These are phyloP conservation scores for Ciborinia camelliae DNA, from an alignment of 2,329 filamentous ascomycete species.

Conservation along the genomic window DNA sequence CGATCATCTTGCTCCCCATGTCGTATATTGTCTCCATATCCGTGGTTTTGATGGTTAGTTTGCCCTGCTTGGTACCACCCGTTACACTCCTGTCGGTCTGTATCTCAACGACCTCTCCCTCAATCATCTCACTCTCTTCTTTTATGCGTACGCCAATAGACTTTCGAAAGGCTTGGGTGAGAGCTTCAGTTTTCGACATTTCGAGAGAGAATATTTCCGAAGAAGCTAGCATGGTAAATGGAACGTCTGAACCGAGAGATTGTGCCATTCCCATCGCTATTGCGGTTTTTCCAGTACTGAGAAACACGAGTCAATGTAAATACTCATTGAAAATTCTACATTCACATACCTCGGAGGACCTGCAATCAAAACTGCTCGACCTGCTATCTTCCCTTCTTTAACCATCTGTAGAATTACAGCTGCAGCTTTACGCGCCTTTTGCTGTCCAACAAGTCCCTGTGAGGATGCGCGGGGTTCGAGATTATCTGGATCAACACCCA, in stretches of 20 bases:
- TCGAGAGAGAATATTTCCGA: conserved; percentile 98
- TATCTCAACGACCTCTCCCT: conserved; percentile 98
- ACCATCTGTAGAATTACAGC: conserved; percentile 98
- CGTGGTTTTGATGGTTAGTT: conserved; percentile 98
- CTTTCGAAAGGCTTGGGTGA: conserved; percentile 98
- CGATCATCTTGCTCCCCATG: conserved; percentile 99
- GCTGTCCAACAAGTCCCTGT: conserved; percentile 92
- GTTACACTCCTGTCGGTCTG: conserved; percentile 97
- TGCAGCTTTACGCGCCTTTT: conserved; percentile 93
- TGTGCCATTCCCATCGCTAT: conserved; percentile 99
- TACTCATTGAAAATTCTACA: neutral
- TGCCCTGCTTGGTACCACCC: conserved; percentile 95
- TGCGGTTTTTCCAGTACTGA: conserved; percentile 92
- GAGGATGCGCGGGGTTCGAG: conserved; percentile 81
- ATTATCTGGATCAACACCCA: conserved; percentile 88
- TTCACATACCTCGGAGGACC: conserved; percentile 74
- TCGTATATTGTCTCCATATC: conserved; percentile 99
- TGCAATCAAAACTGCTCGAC: conserved; percentile 88
- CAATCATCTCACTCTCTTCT: conserved; percentile 98
- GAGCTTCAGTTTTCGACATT: conserved; percentile 98
- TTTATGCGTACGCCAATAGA: conserved; percentile 98
- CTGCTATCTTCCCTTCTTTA: conserved; percentile 97
- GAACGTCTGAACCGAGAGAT: conserved; percentile 87
- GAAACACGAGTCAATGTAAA: conserved; percentile 15
- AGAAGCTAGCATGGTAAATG: conserved; percentile 91